phyloP scores from a whole-genome alignment of 1,139 yeast species.

The Blastobotrys ciferrii region DNA sequence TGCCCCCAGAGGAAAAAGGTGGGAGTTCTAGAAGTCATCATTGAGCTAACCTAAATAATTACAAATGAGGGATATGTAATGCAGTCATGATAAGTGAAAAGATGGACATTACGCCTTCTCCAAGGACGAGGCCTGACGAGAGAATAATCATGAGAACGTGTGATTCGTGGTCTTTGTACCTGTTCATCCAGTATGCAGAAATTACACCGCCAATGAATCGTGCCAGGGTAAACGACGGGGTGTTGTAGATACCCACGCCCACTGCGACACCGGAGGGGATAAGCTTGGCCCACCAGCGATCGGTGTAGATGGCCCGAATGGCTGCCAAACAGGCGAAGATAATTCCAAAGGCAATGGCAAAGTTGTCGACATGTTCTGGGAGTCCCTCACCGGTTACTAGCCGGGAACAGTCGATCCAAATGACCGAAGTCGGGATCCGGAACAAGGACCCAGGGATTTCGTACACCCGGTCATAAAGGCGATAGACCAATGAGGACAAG shows the following conservation, averaged over 20 bases:
- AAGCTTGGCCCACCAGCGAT: constrained; percentile 48
- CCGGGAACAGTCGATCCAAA: constrained; percentile 96
- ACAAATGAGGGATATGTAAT: constrained; percentile 50
- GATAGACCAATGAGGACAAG: constrained; percentile 77
- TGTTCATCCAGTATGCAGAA: constrained; percentile 39
- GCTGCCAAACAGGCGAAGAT: constrained; percentile 71
- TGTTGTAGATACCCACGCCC: constrained; percentile 92
- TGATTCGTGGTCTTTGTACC: constrained; percentile 29
- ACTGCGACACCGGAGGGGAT: constrained; percentile 95
- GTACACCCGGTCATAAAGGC: constrained; percentile 75
- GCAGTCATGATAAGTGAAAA: constrained; percentile 76
- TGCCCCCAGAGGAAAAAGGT: no score
- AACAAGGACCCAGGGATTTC: constrained; percentile 78
- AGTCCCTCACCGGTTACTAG: constrained; percentile 88
- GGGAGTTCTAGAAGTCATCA: no score
- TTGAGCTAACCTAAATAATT: constrained; percentile 18
- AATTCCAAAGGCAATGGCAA: constrained; percentile 63
- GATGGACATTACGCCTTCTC: constrained; percentile 88
- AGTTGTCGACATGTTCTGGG: constrained; percentile 71
- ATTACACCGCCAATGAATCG: constrained; percentile 87
- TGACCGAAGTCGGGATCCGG: constrained; percentile 89
- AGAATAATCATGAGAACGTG: constrained; percentile 73
- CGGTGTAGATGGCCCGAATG: constrained; percentile 32
- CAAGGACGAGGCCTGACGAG: constrained; percentile 88
- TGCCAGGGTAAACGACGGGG: constrained; percentile 91